A percentile compares a stretch with the other conserved stretches of the same genome.
These are phyloP conservation scores for Colletotrichum sp. DNA, from an alignment of 2,329 filamentous ascomycete species.

Conservation along the genomic window DNA sequence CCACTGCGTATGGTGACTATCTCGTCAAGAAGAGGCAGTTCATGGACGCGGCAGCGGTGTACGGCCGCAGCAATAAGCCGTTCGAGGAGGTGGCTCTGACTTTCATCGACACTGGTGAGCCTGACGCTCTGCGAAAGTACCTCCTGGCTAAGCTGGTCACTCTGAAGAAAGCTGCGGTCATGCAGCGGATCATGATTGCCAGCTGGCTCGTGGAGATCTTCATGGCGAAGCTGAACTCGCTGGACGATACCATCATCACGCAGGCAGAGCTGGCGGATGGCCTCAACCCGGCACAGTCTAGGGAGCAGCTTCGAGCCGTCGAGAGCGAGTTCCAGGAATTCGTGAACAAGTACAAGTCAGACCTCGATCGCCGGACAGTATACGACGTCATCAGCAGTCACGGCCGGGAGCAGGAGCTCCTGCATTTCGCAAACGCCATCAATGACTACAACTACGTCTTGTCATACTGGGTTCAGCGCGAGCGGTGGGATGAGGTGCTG, in stretches of 20 bases:
- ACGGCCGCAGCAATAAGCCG: conserved; percentile 93
- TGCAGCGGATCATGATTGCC: conserved; percentile 95
- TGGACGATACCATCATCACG: conserved; percentile 93
- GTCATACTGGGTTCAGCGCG: conserved; percentile 95
- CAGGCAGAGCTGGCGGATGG: conserved; percentile 81
- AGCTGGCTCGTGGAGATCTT: conserved; percentile 96
- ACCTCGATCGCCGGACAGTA: conserved; percentile 88
- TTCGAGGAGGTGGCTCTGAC: conserved; percentile 95
- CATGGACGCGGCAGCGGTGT: conserved; percentile 84
- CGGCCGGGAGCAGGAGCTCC: conserved; percentile 88
- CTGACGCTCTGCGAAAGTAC: conserved; percentile 90
- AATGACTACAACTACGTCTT: conserved; percentile 95
- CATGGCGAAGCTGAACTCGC: conserved; percentile 94
- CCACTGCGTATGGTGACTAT: conserved; percentile 89
- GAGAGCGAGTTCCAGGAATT: conserved; percentile 89
- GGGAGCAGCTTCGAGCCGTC: conserved; percentile 72
- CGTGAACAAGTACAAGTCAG: conserved; percentile 80
- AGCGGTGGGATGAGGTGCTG: conserved; percentile 88
- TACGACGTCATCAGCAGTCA: conserved; percentile 98
- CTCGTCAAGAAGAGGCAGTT: conserved; percentile 83
- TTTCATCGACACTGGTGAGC: conserved; percentile 88
- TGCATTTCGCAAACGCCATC: conserved; percentile 87
- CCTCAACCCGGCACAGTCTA: conserved; percentile 72
- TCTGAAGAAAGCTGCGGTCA: conserved; percentile 81
- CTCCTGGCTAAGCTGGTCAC: conserved; percentile 81